Evolutionary conservation across 1,284 basidiomycete species (phyloP).

Genomic region (Amylostereum chailletii): DNA sequence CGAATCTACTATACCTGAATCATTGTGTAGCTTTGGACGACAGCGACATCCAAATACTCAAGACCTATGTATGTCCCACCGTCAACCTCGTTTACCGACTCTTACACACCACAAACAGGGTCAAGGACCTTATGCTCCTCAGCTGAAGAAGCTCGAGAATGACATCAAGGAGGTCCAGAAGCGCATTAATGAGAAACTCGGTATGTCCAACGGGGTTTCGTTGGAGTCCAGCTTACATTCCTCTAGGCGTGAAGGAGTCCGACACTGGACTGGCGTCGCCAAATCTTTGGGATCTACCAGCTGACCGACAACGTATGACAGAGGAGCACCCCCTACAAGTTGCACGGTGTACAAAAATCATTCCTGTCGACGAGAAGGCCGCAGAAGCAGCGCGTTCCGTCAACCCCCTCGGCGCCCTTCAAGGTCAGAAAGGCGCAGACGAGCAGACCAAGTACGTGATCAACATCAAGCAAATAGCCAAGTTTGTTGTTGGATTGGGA

Average conservation of each 20-base stretch:
- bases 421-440: conserved; percentile 85
- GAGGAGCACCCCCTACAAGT: conserved; percentile 95
- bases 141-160: conserved; percentile 83
- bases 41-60: conserved; percentile 97
- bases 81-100: background rate
- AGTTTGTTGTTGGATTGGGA: conserved; percentile 96
- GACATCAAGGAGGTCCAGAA: conserved; percentile 98
- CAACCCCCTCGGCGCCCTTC: conserved; percentile 64
- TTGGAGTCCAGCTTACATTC: no score
- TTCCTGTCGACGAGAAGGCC: conserved; percentile 67
- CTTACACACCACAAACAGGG: conserved; percentile 46
- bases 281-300: conserved; percentile 92
- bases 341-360: conserved; percentile 98
- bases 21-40: conserved; percentile 77
- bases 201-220: conserved; percentile 26
- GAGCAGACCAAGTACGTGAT: conserved; percentile 99
- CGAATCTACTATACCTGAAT: conserved; percentile 9
- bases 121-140: conserved; percentile 92
- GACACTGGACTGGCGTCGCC: conserved; percentile 97
- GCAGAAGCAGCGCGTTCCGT: conserved; percentile 68
- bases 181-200: conserved; percentile 95
- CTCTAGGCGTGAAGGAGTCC: conserved; percentile 86
- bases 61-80: conserved; percentile 74
- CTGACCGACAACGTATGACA: conserved; percentile 83
- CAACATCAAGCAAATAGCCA: conserved; percentile 99